Conservation (phyloP, 768 basidiomycete species). For the Paxillus ammoniavirescens region DNA sequence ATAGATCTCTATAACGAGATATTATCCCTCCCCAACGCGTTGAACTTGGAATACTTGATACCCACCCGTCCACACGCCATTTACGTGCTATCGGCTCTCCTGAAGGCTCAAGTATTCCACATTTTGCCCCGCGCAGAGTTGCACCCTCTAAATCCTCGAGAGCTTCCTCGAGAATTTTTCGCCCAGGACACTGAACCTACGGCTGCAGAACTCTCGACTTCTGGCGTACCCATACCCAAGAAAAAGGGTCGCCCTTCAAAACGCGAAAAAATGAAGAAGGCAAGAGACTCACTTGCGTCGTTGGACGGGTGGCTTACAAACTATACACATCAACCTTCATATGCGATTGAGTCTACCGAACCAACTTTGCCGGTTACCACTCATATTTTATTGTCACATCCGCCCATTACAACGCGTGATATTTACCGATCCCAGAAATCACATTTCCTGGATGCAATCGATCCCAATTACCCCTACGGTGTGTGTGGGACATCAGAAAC, state of each 20-base stretch:
- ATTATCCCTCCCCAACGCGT: conserved; percentile 42
- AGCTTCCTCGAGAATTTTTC: conserved; percentile 68
- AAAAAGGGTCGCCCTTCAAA: conserved; percentile 66
- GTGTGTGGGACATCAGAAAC: background rate
- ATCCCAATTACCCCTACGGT: conserved; percentile 15
- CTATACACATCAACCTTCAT: conserved; percentile 15
- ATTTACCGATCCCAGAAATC: conserved; percentile 47
- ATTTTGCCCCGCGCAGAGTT: conserved; percentile 54
- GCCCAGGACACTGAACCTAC: conserved; percentile 34
- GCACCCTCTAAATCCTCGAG: conserved; percentile 56
- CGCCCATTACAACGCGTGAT: conserved; percentile 30
- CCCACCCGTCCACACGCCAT: conserved; percentile 51
- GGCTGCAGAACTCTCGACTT: background rate
- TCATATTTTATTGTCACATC: conserved; percentile 34
- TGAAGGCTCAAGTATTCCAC: conserved; percentile 52
- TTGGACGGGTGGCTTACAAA: conserved; percentile 49
- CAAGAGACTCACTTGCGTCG: conserved; percentile 45
- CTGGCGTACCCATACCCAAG: conserved; percentile 31
- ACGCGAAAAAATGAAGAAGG: conserved; percentile 56
- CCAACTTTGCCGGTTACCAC: conserved; percentile 17
- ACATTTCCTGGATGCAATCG: conserved; percentile 38
- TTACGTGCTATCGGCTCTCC: conserved; percentile 48
- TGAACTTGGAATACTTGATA: conserved; percentile 40
- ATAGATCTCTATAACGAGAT: conserved; percentile 60
- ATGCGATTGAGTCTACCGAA: conserved; percentile 3